A percentile compares a stretch with the other conserved stretches of the same genome.
Conservation (phyloP, 129 eudicot species). For the Lactuca sativa region DNA sequence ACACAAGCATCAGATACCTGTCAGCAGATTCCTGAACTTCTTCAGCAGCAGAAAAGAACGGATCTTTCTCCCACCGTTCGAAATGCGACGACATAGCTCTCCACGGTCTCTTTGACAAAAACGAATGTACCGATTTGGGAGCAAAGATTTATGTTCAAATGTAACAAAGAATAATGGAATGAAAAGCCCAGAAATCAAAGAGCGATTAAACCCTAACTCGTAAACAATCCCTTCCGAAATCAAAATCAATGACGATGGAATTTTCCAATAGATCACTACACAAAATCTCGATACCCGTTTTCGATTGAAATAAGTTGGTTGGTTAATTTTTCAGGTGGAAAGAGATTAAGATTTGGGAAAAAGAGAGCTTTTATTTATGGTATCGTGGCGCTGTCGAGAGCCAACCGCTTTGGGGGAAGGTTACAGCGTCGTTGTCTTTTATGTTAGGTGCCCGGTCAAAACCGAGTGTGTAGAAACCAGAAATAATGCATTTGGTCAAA, state of each 20-base stretch:
- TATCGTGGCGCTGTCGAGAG: constrained; percentile 19
- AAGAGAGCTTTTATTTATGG: background rate
- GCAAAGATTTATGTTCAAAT: constrained; percentile 12
- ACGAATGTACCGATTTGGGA: constrained; percentile 1
- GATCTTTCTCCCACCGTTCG: constrained; percentile 97
- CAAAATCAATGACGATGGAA: background rate
- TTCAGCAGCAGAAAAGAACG: constrained; percentile 89
- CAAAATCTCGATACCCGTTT: background rate
- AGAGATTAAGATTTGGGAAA: background rate
- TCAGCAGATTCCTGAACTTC: constrained; percentile 97
- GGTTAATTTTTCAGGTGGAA: constrained; percentile 17
- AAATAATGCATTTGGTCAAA: background rate
- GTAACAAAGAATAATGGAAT: background rate
- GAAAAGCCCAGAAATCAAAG: constrained; percentile 14
- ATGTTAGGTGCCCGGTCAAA: constrained; percentile 27
- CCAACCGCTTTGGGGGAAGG: constrained; percentile 31
- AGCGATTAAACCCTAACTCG: constrained; percentile 22
- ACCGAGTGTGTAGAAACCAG: background rate
- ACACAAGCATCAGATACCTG: constrained; percentile 47
- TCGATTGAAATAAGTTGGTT: constrained; percentile 20
- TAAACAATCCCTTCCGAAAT: background rate
- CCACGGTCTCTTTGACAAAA: background rate
- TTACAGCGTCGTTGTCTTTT: constrained; percentile 29
- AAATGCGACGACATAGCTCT: constrained; percentile 62
- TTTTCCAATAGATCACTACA: background rate